Conservation (phyloP, 1,284 basidiomycete species). For the Sutorius eximius region DNA sequence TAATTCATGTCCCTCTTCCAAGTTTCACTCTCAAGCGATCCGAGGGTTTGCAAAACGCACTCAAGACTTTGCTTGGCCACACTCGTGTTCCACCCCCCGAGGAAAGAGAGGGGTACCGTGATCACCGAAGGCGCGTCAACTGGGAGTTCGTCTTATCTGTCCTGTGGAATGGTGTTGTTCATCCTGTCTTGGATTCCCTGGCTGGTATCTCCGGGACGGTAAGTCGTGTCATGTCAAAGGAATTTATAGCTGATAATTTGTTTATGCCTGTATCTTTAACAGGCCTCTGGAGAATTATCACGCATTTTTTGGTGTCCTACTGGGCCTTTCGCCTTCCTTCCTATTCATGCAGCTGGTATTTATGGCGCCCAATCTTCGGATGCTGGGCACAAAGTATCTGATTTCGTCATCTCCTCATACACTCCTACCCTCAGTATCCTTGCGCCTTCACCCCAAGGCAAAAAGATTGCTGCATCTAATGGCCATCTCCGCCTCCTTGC, state of each 20-base stretch:
- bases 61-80: neutral
- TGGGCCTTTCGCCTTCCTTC: neutral
- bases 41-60: neutral
- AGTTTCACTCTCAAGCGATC: neutral
- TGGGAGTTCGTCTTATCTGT: neutral
- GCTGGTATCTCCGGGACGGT: neutral
- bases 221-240: no score
- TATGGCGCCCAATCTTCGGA: neutral
- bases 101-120: neutral
- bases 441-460: neutral
- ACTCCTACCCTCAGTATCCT: neutral
- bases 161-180: neutral
- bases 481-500: neutral
- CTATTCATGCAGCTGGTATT: neutral
- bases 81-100: neutral
- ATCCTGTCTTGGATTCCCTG: neutral
- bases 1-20: neutral
- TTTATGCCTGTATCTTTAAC: neutral
- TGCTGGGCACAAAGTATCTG: neutral
- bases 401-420: neutral
- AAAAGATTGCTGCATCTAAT: neutral
- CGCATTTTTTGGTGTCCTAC: neutral
- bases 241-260: neutral
- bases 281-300: neutral
- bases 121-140: neutral